phyloP scores from a whole-genome alignment of 75 land plant species.

The Selaginella tamariscina region DNA sequence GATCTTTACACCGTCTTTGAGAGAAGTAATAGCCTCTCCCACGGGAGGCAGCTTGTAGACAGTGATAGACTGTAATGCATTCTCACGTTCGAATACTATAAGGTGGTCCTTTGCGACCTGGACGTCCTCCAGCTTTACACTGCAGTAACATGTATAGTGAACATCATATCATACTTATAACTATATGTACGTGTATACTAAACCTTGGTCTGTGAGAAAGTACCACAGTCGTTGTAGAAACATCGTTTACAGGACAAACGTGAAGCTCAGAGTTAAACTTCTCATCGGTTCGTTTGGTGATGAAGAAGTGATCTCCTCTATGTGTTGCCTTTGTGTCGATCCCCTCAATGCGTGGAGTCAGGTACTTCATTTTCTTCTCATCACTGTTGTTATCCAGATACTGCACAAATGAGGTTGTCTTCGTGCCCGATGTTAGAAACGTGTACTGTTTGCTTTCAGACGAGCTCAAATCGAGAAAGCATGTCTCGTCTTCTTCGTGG shows the following conservation, averaged over 20 bases:
- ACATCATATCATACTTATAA: not conserved
- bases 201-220: conserved; percentile 90
- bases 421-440: conserved; percentile 68
- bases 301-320: conserved; percentile 79
- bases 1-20: conserved; percentile 42
- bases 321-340: conserved; percentile 69
- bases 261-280: conserved; percentile 78
- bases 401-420: conserved; percentile 60
- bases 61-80: conserved; percentile 52
- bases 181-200: no score
- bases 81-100: conserved; percentile 65
- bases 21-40: conserved; percentile 43
- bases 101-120: conserved; percentile 64
- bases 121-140: conserved; percentile 71
- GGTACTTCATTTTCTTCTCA: conserved; percentile 39
- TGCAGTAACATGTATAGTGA: conserved; percentile 20
- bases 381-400: conserved; percentile 46
- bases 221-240: conserved; percentile 40
- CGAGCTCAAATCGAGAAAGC: conserved; percentile 47
- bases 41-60: conserved; percentile 59
- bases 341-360: conserved; percentile 69
- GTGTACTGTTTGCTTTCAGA: conserved; percentile 78
- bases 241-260: conserved; percentile 58
- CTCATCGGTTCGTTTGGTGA: conserved; percentile 67
- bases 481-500: conserved; percentile 78